These are phyloP conservation scores for Scheffersomyces segobiensis DNA, from an alignment of 1,139 yeast genomes.

Conservation along the genomic window DNA sequence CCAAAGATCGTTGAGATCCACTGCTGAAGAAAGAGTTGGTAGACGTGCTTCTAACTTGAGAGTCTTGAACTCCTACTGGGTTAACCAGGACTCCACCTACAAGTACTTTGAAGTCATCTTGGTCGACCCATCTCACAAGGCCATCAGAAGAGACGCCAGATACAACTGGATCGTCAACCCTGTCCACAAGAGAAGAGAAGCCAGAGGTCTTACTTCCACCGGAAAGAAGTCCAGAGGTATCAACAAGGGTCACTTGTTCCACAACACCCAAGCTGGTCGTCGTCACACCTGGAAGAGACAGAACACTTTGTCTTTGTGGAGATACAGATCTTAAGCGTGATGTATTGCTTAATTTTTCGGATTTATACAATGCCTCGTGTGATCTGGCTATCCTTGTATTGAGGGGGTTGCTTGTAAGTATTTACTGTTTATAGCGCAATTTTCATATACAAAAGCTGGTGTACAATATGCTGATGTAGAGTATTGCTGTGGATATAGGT, in stretches of 20 bases:
- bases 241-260: conserved; percentile 99
- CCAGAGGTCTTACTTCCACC: conserved; percentile 97
- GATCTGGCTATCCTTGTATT: background rate
- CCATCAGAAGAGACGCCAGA: conserved; percentile 98
- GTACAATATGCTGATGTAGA: background rate
- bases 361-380: background rate
- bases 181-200: conserved; percentile 99
- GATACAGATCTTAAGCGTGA: conserved; percentile 86
- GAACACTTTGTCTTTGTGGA: conserved; percentile 98
- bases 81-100: conserved; percentile 99
- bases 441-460: background rate
- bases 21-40: conserved; percentile 99
- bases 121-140: conserved; percentile 97
- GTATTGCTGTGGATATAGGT: background rate
- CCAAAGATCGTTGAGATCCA: conserved; percentile 97
- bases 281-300: conserved; percentile 99
- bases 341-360: conserved; percentile 4
- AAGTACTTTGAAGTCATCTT: conserved; percentile 97
- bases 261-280: conserved; percentile 98
- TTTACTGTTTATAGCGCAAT: background rate
- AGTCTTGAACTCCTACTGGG: conserved; percentile 99
- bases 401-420: background rate
- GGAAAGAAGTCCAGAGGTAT: conserved; percentile 99
- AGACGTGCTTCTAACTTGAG: conserved; percentile 99
- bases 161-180: conserved; percentile 99